These are phyloP conservation scores for Rosellinia necatrix DNA, from an alignment of 2,329 filamentous ascomycete genomes.

Conservation along the genomic window DNA sequence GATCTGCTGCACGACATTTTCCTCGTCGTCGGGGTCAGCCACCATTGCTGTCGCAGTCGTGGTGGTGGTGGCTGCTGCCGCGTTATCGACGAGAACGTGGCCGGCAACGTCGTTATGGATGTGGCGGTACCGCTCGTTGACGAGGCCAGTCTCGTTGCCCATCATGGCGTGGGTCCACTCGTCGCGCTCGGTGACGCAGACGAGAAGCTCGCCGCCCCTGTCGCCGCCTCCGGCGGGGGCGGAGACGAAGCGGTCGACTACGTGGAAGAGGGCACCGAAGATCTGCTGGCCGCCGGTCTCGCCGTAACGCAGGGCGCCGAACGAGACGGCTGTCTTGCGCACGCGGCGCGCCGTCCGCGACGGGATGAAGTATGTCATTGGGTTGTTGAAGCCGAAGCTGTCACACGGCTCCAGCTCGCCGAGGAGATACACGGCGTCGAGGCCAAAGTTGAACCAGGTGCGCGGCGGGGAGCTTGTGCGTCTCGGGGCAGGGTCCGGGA, in stretches of 20 bases:
- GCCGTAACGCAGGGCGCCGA: slow-evolving; percentile 50
- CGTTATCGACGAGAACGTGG: too few species aligned
- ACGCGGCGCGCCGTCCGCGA: slow-evolving; percentile 48
- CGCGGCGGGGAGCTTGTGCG: slow-evolving; percentile 43
- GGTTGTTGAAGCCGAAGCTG: slow-evolving; percentile 51
- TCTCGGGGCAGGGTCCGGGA: too few species aligned
- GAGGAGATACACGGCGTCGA: slow-evolving; percentile 52
- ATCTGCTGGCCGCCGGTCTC: slow-evolving; percentile 50
- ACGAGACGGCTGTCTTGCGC: slow-evolving; percentile 49
- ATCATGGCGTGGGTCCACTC: slow-evolving; percentile 39
- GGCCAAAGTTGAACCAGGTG: slow-evolving; percentile 54
- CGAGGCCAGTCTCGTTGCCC: slow-evolving; percentile 33
- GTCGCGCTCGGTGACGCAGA: slow-evolving; percentile 49
- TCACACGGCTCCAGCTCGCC: slow-evolving; percentile 56
- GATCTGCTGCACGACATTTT: slow-evolving; percentile 51
- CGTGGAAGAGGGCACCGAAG: slow-evolving; percentile 53
- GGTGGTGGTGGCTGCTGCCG: too few species aligned
- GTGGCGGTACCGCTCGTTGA: slow-evolving; percentile 5
- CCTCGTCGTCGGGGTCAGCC: slow-evolving; percentile 18
- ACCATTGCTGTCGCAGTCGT: too few species aligned
- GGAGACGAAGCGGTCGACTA: slow-evolving; percentile 50
- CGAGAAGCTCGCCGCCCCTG: slow-evolving; percentile 41
- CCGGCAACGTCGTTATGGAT: too few species aligned
- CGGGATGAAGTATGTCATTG: slow-evolving; percentile 54
- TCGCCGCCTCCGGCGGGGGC: too few species aligned